Evolutionary conservation across 768 basidiomycete species (phyloP).

Genomic region (Trametes sanguinea): DNA sequence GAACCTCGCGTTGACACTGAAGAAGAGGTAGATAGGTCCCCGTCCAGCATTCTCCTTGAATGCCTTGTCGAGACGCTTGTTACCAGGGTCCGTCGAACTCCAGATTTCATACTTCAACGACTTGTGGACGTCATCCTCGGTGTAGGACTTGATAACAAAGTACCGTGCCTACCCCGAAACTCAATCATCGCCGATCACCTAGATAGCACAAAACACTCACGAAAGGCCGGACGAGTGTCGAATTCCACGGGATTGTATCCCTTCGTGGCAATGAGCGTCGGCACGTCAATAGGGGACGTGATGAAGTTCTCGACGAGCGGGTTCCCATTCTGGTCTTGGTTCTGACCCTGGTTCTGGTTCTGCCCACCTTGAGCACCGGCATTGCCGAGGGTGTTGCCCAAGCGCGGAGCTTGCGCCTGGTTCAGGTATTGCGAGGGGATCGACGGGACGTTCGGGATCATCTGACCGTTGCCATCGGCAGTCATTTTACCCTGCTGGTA

Average conservation of each 20-base stretch:
- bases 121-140: conserved; percentile 99
- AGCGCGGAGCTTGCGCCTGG: conserved; percentile 40
- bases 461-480: conserved; percentile 32
- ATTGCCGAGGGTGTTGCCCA: conserved; percentile 23
- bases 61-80: conserved; percentile 95
- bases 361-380: conserved; percentile 21
- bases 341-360: conserved; percentile 37
- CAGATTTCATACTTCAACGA: conserved; percentile 97
- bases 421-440: conserved; percentile 76
- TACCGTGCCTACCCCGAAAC: conserved; percentile 66
- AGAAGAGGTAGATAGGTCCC: conserved; percentile 97
- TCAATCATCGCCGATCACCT: conserved; percentile 12
- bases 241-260: conserved; percentile 90
- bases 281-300: conserved; percentile 79
- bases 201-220: conserved; percentile 45
- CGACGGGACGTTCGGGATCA: conserved; percentile 66
- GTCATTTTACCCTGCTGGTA: conserved; percentile 46
- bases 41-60: conserved; percentile 93
- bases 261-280: conserved; percentile 80
- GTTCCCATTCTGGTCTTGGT: conserved; percentile 31
- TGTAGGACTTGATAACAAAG: conserved; percentile 99
- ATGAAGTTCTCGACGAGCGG: conserved; percentile 38
- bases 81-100: conserved; percentile 96
- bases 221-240: conserved; percentile 76
- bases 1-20: conserved; percentile 92